Evolutionary conservation across 164 flowering plant genomes (phyloP).

Genomic region (Amborella trichopoda): DNA sequence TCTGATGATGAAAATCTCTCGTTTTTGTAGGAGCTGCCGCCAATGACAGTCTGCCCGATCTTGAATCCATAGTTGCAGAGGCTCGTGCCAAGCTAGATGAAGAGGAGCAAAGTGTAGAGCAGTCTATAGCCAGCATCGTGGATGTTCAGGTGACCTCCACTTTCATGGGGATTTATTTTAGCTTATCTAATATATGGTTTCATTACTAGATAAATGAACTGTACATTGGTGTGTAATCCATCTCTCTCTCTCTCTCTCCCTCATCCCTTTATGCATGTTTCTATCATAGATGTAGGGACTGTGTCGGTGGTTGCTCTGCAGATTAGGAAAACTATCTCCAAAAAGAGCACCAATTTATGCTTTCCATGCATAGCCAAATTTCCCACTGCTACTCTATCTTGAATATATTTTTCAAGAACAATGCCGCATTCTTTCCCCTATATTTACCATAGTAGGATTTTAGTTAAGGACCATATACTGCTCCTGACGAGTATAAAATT

Average conservation of each 20-base stretch:
- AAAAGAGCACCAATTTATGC: too few species aligned
- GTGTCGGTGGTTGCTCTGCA: too few species aligned
- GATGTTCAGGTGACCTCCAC: conserved; percentile 63
- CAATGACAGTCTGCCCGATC: conserved; percentile 20
- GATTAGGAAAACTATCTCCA: too few species aligned
- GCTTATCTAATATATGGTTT: neutral
- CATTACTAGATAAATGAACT: neutral
- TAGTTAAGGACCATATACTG: too few species aligned
- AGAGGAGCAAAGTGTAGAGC: conserved; percentile 59
- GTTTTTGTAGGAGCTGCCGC: conserved; percentile 24
- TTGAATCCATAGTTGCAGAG: conserved; percentile 27
- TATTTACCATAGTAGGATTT: too few species aligned
- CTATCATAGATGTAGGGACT: neutral
- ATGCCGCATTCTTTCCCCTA: too few species aligned
- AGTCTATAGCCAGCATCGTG: conserved; percentile 37
- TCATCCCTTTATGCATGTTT: neutral
- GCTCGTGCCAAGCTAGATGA: conserved; percentile 33
- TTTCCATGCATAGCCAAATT: too few species aligned
- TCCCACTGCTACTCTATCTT: too few species aligned
- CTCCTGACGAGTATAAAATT: too few species aligned
- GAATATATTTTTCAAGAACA: too few species aligned
- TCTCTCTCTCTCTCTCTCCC: neutral
- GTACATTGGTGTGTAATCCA: neutral
- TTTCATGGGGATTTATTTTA: neutral
- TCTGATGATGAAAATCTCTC: neutral